Conservation (phyloP, 495 filamentous ascomycete genomes). For the Penicillium turbatum region DNA sequence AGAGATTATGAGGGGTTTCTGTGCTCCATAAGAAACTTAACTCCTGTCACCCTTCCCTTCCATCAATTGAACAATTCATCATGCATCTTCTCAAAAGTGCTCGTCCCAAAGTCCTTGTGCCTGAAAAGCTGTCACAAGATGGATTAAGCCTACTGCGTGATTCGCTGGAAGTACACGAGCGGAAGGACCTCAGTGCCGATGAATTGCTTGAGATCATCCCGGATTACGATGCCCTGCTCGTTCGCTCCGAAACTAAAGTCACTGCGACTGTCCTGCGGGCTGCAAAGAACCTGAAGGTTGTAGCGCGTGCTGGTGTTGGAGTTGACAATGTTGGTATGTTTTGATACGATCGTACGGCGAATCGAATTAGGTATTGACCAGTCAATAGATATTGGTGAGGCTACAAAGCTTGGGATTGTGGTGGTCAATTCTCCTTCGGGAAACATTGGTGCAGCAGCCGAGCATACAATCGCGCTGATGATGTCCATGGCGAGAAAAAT, state of each 20-base stretch:
- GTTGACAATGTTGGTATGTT: slow-evolving; percentile 63
- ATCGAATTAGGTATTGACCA: neutral
- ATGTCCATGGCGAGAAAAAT: slow-evolving; percentile 64
- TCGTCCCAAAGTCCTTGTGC: slow-evolving; percentile 58
- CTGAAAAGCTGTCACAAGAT: slow-evolving; percentile 70
- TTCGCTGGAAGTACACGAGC: slow-evolving; percentile 56
- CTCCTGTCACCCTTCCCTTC: neutral
- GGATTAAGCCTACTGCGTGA: slow-evolving; percentile 56
- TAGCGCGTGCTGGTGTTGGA: slow-evolving; percentile 70
- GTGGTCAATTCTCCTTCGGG: slow-evolving; percentile 67
- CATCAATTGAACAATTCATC: neutral
- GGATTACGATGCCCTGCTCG: slow-evolving; percentile 61
- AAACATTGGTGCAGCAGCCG: slow-evolving; percentile 67
- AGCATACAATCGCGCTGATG: slow-evolving; percentile 63
- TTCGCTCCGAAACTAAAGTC: slow-evolving; percentile 70
- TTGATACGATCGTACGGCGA: neutral
- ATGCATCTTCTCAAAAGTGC: slow-evolving; percentile 19
- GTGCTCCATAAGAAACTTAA: neutral
- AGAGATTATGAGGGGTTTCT: neutral
- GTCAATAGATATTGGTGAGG: slow-evolving; percentile 51
- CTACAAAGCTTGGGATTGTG: slow-evolving; percentile 61
- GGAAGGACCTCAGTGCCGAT: slow-evolving; percentile 49
- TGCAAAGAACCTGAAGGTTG: slow-evolving; percentile 58
- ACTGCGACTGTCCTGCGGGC: slow-evolving; percentile 55
- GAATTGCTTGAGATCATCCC: slow-evolving; percentile 57